Evolutionary conservation across 2,329 filamentous ascomycete species (phyloP), one percentile per base, ranked within the genome.

Genomic region (Ophiostoma quercus): DNA sequence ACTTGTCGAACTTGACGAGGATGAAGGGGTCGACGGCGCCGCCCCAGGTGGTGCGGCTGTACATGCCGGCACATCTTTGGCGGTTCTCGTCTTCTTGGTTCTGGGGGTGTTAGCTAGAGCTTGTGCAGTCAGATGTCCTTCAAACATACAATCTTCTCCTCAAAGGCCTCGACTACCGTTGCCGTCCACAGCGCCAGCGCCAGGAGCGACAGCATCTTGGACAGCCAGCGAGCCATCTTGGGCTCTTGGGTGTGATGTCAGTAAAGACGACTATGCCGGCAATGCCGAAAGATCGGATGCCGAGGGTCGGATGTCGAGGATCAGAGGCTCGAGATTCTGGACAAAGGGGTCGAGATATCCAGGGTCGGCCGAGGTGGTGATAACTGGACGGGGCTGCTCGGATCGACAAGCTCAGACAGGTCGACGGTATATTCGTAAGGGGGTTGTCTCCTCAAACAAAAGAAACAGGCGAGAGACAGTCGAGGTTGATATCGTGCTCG

Each of bases 61-160:
- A 98, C 94, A 98, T 97, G 82, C 94, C 92, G 70, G 86, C 83
- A 82, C 94, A 97, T 86, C 90, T 87, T 82, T 97, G 91, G 76
- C 88, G 85, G 77, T 94, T 91, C 47, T 89, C 85, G 68, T 91
- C 87, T 69, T 88, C 87, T 77, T 95, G 85, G 78, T 92, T 90
- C 92, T 96, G 73, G 19, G 6, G 4, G 34, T 69, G 68, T 57
- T 62, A 5, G 41, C 43, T 63, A 54, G 70, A 67, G 60, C 11
- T 25, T 12, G n/a, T 25, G n/a, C 12, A 29, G 8, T n/a, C 32
- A 4, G 43, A 54, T 11, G 1, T 7, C 14, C 2, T 11, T 32
- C 2, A 14, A 68, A 75, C 82, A 66, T 79, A 89, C 87, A 78
- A 90, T 80, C 74, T 79, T 78, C 73, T 88, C 81, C 77, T 90